Evolutionary conservation across 495 filamentous ascomycete genomes (phyloP).

Genomic region (Zalerion maritima): DNA sequence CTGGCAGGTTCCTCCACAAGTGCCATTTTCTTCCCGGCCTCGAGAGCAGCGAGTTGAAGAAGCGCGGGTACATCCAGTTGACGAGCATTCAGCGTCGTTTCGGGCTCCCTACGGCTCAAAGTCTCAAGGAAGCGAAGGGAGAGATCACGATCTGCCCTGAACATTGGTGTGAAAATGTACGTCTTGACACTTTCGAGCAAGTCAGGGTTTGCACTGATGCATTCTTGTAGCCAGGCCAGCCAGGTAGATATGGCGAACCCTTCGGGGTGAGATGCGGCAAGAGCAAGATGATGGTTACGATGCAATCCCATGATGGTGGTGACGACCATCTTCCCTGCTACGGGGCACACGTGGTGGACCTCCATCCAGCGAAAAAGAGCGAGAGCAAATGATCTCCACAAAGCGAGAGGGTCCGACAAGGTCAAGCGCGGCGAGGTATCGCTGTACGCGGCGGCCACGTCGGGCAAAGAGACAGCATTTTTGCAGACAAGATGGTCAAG

Average conservation of each 20-base stretch:
- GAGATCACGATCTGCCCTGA: slow-evolving; percentile 39
- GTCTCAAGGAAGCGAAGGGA: slow-evolving; percentile 42
- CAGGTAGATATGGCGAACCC: slow-evolving; percentile 28
- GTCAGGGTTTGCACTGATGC: slow-evolving; percentile 32
- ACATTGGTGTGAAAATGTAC: slow-evolving; percentile 60
- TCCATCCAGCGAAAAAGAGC: slow-evolving; percentile 46
- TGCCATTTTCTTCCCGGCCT: slow-evolving; percentile 65
- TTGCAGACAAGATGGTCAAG: slow-evolving; percentile 46
- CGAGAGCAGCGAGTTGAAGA: slow-evolving; percentile 51
- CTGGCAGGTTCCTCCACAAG: slow-evolving; percentile 60
- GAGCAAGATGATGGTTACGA: slow-evolving; percentile 13
- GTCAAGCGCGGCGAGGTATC: slow-evolving; percentile 14
- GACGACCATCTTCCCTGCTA: slow-evolving; percentile 49
- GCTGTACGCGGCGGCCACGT: slow-evolving; percentile 21
- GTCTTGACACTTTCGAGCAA: slow-evolving; percentile 50
- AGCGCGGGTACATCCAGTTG: slow-evolving; percentile 36
- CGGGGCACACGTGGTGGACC: slow-evolving; percentile 44
- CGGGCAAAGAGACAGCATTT: slow-evolving; percentile 25
- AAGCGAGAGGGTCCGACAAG: slow-evolving; percentile 3
- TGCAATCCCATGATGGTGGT: slow-evolving; percentile 37
- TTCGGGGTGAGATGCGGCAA: slow-evolving; percentile 10
- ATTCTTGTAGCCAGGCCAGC: slow-evolving; percentile 32
- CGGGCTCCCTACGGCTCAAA: slow-evolving; percentile 19
- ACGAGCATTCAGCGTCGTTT: slow-evolving; percentile 26
- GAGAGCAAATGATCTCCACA: slow-evolving; percentile 31